These are phyloP conservation scores for Taiozyma sp. DNA, from an alignment of 1,139 yeast species.

Conservation along the genomic window DNA sequence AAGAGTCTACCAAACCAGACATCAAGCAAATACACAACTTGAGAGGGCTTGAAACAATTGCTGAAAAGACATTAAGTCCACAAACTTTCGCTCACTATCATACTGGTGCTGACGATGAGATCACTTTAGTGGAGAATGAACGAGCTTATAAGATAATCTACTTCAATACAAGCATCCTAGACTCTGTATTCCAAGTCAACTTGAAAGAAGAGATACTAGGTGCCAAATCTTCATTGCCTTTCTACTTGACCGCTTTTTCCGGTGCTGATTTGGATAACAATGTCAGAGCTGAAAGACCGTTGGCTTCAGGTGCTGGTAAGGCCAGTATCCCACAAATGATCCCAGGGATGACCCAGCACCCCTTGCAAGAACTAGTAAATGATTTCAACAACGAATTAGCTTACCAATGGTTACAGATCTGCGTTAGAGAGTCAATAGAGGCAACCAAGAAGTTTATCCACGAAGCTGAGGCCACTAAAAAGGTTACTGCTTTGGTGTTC, in stretches of 20 bases:
- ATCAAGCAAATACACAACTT: background rate
- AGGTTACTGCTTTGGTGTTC: slow-evolving; percentile 49
- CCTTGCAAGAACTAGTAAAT: slow-evolving; percentile 48
- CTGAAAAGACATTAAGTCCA: slow-evolving; percentile 56
- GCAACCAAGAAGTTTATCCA: slow-evolving; percentile 10
- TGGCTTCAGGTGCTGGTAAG: slow-evolving; percentile 45
- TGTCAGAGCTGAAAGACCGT: slow-evolving; percentile 49
- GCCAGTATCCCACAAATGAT: slow-evolving; percentile 51
- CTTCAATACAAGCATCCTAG: slow-evolving; percentile 65
- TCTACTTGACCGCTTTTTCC: slow-evolving; percentile 57
- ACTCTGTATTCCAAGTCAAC: slow-evolving; percentile 49
- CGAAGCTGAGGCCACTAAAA: slow-evolving; percentile 29
- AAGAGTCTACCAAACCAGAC: background rate
- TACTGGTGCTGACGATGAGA: slow-evolving; percentile 79
- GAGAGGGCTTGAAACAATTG: slow-evolving; percentile 24
- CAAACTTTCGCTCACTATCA: slow-evolving; percentile 80
- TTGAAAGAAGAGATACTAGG: slow-evolving; percentile 43
- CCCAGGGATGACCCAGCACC: slow-evolving; percentile 50
- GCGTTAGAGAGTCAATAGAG: slow-evolving; percentile 4
- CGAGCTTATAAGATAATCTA: slow-evolving; percentile 67
- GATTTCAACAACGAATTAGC: background rate
- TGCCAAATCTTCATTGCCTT: slow-evolving; percentile 39
- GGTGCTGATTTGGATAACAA: slow-evolving; percentile 40
- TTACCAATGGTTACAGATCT: slow-evolving; percentile 15
- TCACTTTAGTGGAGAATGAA: slow-evolving; percentile 72